Conservation (phyloP, 164 flowering plant species). For the Buxus sempervirens region DNA sequence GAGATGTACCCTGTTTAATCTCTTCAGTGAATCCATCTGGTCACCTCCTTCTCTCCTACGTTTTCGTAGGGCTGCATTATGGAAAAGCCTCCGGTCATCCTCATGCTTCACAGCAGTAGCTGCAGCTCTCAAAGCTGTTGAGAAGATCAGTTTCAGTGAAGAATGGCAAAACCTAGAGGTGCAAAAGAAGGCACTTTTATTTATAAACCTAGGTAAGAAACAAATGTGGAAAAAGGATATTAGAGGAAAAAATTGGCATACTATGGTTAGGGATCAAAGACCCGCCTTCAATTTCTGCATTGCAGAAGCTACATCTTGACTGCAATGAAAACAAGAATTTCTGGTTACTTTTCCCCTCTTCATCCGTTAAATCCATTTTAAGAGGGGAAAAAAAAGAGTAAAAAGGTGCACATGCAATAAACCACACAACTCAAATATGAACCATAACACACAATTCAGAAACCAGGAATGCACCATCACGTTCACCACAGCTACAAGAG, state of each 20-base stretch:
- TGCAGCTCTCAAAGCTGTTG: slow-evolving; percentile 88
- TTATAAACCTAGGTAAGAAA: background rate
- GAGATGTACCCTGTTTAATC: slow-evolving; percentile 52
- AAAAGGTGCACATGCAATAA: background rate
- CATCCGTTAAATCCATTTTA: slow-evolving; percentile 6
- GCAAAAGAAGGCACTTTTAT: background rate
- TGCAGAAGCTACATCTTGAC: slow-evolving; percentile 86
- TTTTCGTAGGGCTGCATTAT: slow-evolving; percentile 77
- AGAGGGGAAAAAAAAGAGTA: background rate
- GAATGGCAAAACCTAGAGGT: background rate
- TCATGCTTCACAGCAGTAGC: slow-evolving; percentile 87
- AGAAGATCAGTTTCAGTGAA: slow-evolving; percentile 16
- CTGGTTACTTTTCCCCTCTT: slow-evolving; percentile 9
- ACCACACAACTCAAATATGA: background rate
- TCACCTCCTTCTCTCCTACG: slow-evolving; percentile 80
- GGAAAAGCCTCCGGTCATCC: slow-evolving; percentile 84
- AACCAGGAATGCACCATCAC: background rate
- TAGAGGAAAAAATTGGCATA: slow-evolving; percentile 20
- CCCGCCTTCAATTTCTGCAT: slow-evolving; percentile 61
- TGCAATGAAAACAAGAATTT: slow-evolving; percentile 34
- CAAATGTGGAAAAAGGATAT: background rate
- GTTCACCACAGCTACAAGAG: background rate
- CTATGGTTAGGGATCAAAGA: slow-evolving; percentile 80
- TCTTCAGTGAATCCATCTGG: slow-evolving; percentile 45
- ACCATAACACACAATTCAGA: background rate